These are phyloP conservation scores for Diplocarpon rosae DNA, from an alignment of 2,329 filamentous ascomycete genomes.

Conservation along the genomic window DNA sequence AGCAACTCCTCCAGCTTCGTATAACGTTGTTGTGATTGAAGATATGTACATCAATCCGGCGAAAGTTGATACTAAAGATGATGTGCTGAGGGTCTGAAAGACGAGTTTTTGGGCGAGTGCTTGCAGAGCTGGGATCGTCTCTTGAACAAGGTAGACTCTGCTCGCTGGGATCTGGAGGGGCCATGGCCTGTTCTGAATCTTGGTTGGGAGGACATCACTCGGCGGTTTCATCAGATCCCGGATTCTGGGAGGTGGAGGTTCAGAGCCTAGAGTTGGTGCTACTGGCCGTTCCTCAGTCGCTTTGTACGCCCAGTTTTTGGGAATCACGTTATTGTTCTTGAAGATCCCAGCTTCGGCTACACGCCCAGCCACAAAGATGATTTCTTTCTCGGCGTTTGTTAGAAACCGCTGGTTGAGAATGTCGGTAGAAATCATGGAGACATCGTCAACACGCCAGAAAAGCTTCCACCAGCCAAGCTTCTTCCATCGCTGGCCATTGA, in stretches of 20 bases:
- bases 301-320: conserved; percentile 22
- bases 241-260: conserved; percentile 12
- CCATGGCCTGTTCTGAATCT: conserved; percentile 38
- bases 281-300: conserved; percentile 2
- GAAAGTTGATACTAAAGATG: conserved; percentile 46
- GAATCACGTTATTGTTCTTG: conserved; percentile 2
- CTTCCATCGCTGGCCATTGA: conserved; percentile 65
- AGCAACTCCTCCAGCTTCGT: conserved; percentile 51
- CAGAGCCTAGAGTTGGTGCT: conserved; percentile 7
- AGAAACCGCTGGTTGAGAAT: conserved; percentile 71
- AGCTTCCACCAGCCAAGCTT: conserved; percentile 88
- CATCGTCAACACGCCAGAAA: conserved; percentile 89
- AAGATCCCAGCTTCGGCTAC: conserved; percentile 53
- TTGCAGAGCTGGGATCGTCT: conserved; percentile 60
- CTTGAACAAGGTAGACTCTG: conserved; percentile 53
- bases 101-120: conserved; percentile 65
- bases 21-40: conserved; percentile 40
- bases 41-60: conserved; percentile 47
- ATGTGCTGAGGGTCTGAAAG: conserved; percentile 59
- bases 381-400: conserved; percentile 62
- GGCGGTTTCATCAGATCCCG: conserved; percentile 15
- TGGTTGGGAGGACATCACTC: conserved; percentile 10
- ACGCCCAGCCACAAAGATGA: conserved; percentile 74
- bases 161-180: conserved; percentile 63
- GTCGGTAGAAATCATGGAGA: conserved; percentile 70